Evolutionary conservation across 2,329 filamentous ascomycete species (phyloP), one percentile per base, ranked within the genome.

Genomic region (Didymella arachidicola): DNA sequence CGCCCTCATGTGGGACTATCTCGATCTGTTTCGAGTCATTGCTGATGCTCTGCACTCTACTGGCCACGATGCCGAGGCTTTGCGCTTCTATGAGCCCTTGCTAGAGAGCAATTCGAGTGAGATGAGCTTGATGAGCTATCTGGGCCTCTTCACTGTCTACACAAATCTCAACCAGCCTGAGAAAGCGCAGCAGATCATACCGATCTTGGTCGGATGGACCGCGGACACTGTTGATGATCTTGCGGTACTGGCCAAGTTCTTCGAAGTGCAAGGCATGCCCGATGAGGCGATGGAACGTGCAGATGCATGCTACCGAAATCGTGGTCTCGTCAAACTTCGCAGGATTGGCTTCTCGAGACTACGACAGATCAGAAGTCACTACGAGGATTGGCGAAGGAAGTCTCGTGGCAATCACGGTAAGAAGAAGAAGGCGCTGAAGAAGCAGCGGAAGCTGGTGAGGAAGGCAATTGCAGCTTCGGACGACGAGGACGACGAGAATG

Each of bases 221-320:
- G 81, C 87, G 43, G 82, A 86, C 39, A 88, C 89, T 57, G 87
- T 94, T 46, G 89, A 93, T 61, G 91, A 92, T 38, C 88, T 92
- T 38, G 87, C 91, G 29, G 87, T 92, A 67, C 82, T 97, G 10
- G 92, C 92, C 12, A 93, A 90, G 68, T 86, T 97, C 75, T 97
- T 96, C 70, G 92, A 96, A 73, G 72, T 74, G 60, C 63, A 87
- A 84, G 62, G 84, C 85, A 43, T 88, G 88, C 62, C 86, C 89
- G 78, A 87, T 85, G 72, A 73, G 46, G 73, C 74, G 34, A 65
- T 68, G 57, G 61, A 69, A 38, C 69, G 72, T 49, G 74, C 66
- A 22, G 89, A 93, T 68, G 87, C 92, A 69, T 93, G 93, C 1
- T 86, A 93, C 58, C 87, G 90, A 59, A 85, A 93, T 49, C 82